These are phyloP conservation scores for Candida taoyuanica DNA, from an alignment of 805 yeast species.

Conservation along the genomic window DNA sequence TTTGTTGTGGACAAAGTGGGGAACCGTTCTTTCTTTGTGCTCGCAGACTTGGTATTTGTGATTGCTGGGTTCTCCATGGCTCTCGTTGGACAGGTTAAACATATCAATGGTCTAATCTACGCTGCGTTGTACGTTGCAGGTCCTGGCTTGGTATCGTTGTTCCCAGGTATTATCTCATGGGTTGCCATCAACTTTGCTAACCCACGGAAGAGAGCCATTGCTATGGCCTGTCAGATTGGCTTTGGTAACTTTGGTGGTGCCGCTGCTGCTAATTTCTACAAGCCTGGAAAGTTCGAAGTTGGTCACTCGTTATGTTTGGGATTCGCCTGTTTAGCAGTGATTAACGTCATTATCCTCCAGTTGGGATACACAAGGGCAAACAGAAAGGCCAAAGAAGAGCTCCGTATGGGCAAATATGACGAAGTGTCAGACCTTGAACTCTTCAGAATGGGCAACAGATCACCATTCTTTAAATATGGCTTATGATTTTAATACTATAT, in stretches of 20 bases:
- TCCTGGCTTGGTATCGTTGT: conserved; percentile 29
- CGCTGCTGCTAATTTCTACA: conserved; percentile 32
- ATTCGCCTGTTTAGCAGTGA: conserved; percentile 31
- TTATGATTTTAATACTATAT: no score
- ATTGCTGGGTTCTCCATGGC: conserved; percentile 32
- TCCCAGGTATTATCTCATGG: conserved; percentile 37
- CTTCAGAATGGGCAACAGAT: conserved; percentile 39
- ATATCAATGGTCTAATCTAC: conserved; percentile 25
- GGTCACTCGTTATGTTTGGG: conserved; percentile 34
- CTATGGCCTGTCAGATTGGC: conserved; percentile 37
- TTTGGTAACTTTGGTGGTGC: conserved; percentile 37
- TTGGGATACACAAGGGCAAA: conserved; percentile 27
- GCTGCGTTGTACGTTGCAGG: conserved; percentile 31
- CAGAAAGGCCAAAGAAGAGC: conserved; percentile 23
- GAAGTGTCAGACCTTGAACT: conserved; percentile 28
- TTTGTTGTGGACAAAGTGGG: conserved; percentile 22
- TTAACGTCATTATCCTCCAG: conserved; percentile 21
- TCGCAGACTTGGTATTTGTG: conserved; percentile 28
- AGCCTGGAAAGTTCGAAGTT: conserved; percentile 26
- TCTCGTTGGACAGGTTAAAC: conserved; percentile 27
- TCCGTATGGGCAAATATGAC: conserved; percentile 31
- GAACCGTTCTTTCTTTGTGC: conserved; percentile 28
- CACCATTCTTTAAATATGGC: conserved; percentile 37
- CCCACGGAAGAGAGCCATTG: conserved; percentile 34
- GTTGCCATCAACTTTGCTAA: conserved; percentile 34